A percentile compares a stretch with the other conserved stretches of the same genome.
Evolutionary conservation across 1,284 basidiomycete species (phyloP).

Genomic region (Tranzscheliella williamsii): DNA sequence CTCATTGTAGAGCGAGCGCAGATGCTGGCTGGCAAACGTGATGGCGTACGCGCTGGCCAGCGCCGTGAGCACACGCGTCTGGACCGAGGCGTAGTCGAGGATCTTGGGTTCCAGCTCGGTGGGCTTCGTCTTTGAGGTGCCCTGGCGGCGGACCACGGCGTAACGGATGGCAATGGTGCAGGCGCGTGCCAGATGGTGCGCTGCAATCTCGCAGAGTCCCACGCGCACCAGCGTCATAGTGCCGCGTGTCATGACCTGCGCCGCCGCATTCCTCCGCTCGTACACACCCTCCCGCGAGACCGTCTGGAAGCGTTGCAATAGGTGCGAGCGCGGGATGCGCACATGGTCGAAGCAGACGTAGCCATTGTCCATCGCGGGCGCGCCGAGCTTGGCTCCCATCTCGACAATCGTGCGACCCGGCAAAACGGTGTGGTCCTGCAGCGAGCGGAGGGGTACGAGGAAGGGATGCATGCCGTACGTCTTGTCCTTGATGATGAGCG

Average conservation of each 20-base stretch:
- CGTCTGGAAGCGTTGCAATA: conserved; percentile 41
- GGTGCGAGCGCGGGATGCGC: conserved; percentile 35
- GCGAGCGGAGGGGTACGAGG: conserved; percentile 45
- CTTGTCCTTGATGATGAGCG: conserved; percentile 37
- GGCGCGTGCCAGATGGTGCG: conserved; percentile 42
- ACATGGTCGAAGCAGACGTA: conserved; percentile 38
- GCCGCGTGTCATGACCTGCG: conserved; percentile 45
- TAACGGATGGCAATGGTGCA: conserved; percentile 45
- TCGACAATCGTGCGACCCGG: conserved; percentile 38
- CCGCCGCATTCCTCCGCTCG: conserved; percentile 32
- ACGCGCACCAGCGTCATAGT: conserved; percentile 51
- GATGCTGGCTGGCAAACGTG: conserved; percentile 39
- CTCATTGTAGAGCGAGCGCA: conserved; percentile 36
- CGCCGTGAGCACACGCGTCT: conserved; percentile 42
- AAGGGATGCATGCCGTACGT: conserved; percentile 51
- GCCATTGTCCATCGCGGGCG: conserved; percentile 49
- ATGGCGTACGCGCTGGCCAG: conserved; percentile 43
- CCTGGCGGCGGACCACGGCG: conserved; percentile 41
- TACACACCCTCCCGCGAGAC: conserved; percentile 39
- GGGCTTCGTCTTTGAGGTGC: conserved; percentile 24
- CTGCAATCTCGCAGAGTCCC: conserved; percentile 46
- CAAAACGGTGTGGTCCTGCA: conserved; percentile 35
- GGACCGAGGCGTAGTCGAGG: conserved; percentile 44
- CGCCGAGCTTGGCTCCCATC: conserved; percentile 47
- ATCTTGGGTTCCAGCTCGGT: conserved; percentile 42